phyloP scores from a whole-genome alignment of 148 eudicot species.

The Silene conica region DNA sequence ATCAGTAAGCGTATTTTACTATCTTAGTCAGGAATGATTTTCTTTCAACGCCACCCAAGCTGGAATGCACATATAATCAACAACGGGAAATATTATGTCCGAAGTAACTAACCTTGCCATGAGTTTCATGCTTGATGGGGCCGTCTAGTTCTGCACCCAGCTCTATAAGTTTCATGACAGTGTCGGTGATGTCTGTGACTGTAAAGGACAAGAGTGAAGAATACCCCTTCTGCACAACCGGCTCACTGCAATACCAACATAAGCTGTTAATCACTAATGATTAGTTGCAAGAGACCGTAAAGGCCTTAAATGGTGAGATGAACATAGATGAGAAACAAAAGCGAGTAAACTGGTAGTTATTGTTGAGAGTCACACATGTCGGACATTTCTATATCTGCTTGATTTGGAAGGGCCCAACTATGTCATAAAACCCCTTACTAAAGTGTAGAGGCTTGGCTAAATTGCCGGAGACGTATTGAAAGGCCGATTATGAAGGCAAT shows the following conservation, averaged over 20 bases:
- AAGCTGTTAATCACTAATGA: neutral
- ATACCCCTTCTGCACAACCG: conserved; percentile 52
- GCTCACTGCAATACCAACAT: conserved; percentile 48
- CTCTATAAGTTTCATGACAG: conserved; percentile 77
- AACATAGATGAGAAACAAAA: neutral
- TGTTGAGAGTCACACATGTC: neutral
- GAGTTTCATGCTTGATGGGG: conserved; percentile 83
- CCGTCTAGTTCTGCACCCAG: conserved; percentile 95
- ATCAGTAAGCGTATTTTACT: neutral
- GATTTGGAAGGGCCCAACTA: too few relatives aligned
- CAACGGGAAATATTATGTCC: neutral
- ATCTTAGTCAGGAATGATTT: neutral
- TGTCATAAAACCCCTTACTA: too few relatives aligned
- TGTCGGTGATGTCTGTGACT: conserved; percentile 70
- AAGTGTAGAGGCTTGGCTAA: too few relatives aligned
- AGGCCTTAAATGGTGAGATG: neutral
- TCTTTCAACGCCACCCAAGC: neutral
- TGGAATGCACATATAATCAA: neutral
- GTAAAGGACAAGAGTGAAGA: conserved; percentile 87
- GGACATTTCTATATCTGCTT: neutral
- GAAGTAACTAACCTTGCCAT: conserved; percentile 63
- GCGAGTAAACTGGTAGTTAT: neutral
- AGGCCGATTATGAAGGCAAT: neutral
- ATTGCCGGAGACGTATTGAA: too few relatives aligned
- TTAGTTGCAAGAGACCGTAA: neutral